These are phyloP conservation scores for Daldinia childiae DNA, from an alignment of 495 filamentous ascomycete genomes.

Conservation along the genomic window DNA sequence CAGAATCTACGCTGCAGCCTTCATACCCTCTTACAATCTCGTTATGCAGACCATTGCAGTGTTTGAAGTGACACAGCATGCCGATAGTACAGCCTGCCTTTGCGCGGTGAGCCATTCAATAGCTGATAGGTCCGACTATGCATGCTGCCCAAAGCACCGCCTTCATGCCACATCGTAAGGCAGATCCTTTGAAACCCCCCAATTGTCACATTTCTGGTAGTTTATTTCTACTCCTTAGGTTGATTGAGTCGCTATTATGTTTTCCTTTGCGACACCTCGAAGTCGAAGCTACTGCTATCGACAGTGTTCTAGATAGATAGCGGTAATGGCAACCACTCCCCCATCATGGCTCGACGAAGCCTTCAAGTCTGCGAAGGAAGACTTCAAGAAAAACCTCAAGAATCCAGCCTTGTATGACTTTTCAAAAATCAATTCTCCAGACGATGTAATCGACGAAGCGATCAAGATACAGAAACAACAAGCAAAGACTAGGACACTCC, in stretches of 20 bases:
- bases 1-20: not conserved
- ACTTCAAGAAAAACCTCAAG: conserved; percentile 28
- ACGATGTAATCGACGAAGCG: conserved; percentile 25
- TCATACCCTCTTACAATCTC: not conserved
- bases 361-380: conserved; percentile 29
- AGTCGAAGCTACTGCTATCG: not conserved
- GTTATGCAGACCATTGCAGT: too few species aligned
- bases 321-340: not conserved
- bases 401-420: conserved; percentile 32
- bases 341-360: conserved; percentile 24
- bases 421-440: conserved; percentile 15
- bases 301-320: conserved; percentile 1
- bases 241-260: not conserved
- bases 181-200: not conserved
- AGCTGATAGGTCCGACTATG: not conserved
- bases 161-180: not conserved
- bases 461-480: conserved; percentile 24
- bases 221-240: not conserved
- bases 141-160: not conserved
- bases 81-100: not conserved
- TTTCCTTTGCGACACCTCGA: not conserved
- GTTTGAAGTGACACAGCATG: too few species aligned
- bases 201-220: not conserved
- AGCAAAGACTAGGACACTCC: conserved; percentile 29
- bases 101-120: not conserved